Conservation (phyloP, 2,329 filamentous ascomycete genomes). For the Tolypocladium tundrense region DNA sequence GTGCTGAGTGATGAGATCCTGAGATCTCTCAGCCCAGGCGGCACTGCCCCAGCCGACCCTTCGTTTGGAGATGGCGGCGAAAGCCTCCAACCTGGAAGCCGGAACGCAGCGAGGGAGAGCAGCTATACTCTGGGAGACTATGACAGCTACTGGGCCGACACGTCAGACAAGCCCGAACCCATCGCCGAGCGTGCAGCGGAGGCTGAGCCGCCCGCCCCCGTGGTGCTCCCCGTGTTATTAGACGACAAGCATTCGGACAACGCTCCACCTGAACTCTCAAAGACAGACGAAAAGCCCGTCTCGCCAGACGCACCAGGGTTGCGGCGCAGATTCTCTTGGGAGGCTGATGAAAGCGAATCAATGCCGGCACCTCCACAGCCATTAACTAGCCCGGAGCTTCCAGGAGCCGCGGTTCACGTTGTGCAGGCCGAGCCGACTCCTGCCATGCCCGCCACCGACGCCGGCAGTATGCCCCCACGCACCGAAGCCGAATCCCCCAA, state of each 20-base stretch:
- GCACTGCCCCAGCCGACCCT: constrained; percentile 9
- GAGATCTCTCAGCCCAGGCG: constrained; percentile 49
- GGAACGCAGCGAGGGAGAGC: constrained; percentile 36
- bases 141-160: constrained; percentile 53
- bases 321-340: constrained; percentile 28
- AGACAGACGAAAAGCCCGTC: neutral
- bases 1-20: constrained; percentile 65
- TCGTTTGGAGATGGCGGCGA: constrained; percentile 5
- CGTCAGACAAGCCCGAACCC: constrained; percentile 8
- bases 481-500: neutral
- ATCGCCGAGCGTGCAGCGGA: constrained; percentile 1
- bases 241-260: neutral
- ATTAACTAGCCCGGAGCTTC: neutral
- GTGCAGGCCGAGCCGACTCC: constrained; percentile 2
- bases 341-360: constrained; percentile 13
- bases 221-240: neutral
- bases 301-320: constrained; percentile 3
- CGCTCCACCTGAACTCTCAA: neutral
- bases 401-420: neutral
- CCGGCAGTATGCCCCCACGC: constrained; percentile 1
- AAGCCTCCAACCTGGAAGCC: constrained; percentile 8
- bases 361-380: neutral
- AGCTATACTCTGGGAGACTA: constrained; percentile 56
- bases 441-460: neutral
- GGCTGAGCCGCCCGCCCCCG: neutral